Evolutionary conservation across 139 green algal species (phyloP), one percentile per base, ranked within the genome.

Genomic region (Tetratostichococcus sp.): DNA sequence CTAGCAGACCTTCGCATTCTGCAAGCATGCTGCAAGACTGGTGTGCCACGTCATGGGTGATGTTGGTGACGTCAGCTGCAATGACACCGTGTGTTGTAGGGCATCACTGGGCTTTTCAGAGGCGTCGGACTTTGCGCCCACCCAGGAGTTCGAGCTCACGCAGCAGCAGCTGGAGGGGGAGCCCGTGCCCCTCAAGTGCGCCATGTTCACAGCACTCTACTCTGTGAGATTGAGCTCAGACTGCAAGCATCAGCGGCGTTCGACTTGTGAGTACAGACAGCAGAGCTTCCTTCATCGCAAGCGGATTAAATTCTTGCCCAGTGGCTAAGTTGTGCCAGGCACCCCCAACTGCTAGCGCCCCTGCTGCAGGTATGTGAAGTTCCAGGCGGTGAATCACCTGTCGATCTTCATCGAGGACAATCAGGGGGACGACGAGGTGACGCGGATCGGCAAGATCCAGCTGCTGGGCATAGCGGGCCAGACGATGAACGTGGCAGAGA

Each of bases 391-490:
- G 22, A 89, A 84, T 30, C 80, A 74, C 1, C 72, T 94, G 23
- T 86, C 73, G 32, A 80, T 95, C 42, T 91, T 95, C 70, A 77
- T 93, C 5, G 86, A 88, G 33, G 76, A 71, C 74, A 93, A 96
- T 83, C 78, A 81, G 59, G 82, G 62, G 0, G 91, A 89, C 62
- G 86, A 88, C 66, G 91, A 93, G 39, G 84, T 74, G 0, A 96
- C 91, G 1, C 71, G 78, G 2, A 69, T 95, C 32, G 80, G 85
- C 39, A 93, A 91, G 76, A 83, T 95, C 19, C 68, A 71, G 4
- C 35, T 95, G 8, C 74, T 83, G 30, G 91, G 90, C 28, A 66
- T 32, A 3, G 72, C 75, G 17, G 87, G 86, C 0, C 84, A 95
- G 30, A 85, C 69, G 2, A 89, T 95, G 57, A 86, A 95, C 32